Base-by-base conservation (phyloP, 768 basidiomycete genomes). In the Punctularia strigosozonata region DNA sequence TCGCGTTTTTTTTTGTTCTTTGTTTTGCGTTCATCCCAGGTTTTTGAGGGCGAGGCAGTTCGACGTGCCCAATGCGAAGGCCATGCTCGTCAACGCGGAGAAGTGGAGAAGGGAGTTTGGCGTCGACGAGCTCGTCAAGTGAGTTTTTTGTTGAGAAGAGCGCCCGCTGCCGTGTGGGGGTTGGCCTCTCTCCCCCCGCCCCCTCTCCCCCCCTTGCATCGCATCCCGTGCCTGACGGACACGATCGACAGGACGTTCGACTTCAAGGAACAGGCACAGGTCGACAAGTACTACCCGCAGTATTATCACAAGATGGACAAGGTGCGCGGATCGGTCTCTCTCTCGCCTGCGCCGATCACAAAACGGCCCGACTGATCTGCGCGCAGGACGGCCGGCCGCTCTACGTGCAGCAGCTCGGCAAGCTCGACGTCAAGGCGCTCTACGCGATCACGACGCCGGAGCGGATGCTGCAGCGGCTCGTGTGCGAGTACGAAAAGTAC, bases 301-400 rank as follows among this genome's bases (percentile, higher is more conserved):
- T 95, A 75, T 61, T 95, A 97, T 59, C 94, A 98, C 66, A 92
- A 88, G 66, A 83, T 69, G 48, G 94, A 98, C 69, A 90, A 81
- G 69, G 89, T 89, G 40, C 26, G 66, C 36, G 19, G 21, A 31
- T 21, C 15, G 8, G 25, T 18, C 12, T n/a, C 32, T 22, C 28
- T 21, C 38, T 28, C 26, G 25, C 13, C 3, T 25, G 19, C 35
- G 5, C 28, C 26, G 37, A 26, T 36, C 33, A 8, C 6, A 22
- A 25, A 18, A 14, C 18, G 47, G 23, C 35, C 38, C 33, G 26
- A 38, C 18, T 1, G 24, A 6, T n/a, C 32, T 15, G n/a, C n/a
- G n/a, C 20, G 19, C 51, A 91, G 87, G 91, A 95, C 48, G 94
- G 94, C 15, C 80, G 92, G 42, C 95, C 95, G 6, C 60, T 99